phyloP scores from a whole-genome alignment of 345 rosid species.

The Brassica juncea region DNA sequence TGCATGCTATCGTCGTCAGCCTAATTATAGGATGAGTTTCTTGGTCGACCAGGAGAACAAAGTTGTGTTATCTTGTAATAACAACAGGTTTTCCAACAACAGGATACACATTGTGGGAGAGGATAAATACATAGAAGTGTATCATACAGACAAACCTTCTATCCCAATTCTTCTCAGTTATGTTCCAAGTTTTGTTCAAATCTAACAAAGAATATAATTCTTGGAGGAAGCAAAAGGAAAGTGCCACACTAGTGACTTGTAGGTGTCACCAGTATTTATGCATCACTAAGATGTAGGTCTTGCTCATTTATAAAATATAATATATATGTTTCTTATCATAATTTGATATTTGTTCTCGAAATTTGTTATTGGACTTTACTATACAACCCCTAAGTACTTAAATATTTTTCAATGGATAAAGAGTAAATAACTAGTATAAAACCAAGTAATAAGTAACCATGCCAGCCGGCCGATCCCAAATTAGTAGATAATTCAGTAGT shows the following conservation, averaged over 20 bases:
- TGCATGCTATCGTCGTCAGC: too few species aligned
- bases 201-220: background rate
- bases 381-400: too few species aligned
- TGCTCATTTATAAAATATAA: too few species aligned
- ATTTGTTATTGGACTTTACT: too few species aligned
- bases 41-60: background rate
- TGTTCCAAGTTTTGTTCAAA: background rate
- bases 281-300: too few species aligned
- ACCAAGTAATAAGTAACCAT: background rate
- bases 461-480: background rate
- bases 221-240: too few species aligned
- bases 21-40: background rate
- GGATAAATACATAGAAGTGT: background rate
- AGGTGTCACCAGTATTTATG: too few species aligned
- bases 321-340: too few species aligned
- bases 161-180: background rate
- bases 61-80: background rate
- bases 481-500: conserved; percentile 9
- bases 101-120: background rate
- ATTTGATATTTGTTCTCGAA: too few species aligned
- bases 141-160: background rate
- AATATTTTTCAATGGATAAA: background rate
- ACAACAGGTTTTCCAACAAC: background rate
- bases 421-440: background rate
- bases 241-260: too few species aligned